Evolutionary conservation across 352 stramenopile genomes (phyloP).

Genomic region (Pythium biforme): DNA sequence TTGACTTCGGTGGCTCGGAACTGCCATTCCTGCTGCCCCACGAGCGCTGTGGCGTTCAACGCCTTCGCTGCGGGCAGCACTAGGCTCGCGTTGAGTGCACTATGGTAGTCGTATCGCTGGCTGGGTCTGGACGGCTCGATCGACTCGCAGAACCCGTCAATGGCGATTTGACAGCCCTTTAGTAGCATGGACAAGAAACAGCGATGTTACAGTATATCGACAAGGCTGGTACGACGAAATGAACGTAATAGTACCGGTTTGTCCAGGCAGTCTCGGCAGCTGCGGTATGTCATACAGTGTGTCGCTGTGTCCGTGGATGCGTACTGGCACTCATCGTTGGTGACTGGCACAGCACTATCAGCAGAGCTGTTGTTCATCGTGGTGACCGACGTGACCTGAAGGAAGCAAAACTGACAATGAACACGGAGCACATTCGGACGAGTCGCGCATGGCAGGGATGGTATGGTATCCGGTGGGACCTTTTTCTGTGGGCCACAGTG

Average conservation of each 20-base stretch:
- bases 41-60: background rate
- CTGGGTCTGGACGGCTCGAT: too few species aligned
- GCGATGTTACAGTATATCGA: background rate
- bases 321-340: too few species aligned
- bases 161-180: conserved; percentile 5
- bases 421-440: too few species aligned
- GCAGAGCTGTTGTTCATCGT: too few species aligned
- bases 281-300: background rate
- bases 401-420: too few species aligned
- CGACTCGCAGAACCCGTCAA: background rate
- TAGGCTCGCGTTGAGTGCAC: background rate
- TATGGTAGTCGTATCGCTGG: background rate
- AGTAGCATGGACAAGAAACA: background rate
- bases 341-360: too few species aligned
- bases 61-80: background rate
- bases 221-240: background rate
- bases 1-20: conserved; percentile 5
- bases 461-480: too few species aligned
- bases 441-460: background rate
- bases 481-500: too few species aligned
- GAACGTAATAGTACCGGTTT: background rate
- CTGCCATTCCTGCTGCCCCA: background rate
- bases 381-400: too few species aligned
- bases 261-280: conserved; percentile 3
- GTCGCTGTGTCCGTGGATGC: too few species aligned